Conservation (phyloP, 768 basidiomycete genomes). For the Hemileccinum impolitum region DNA sequence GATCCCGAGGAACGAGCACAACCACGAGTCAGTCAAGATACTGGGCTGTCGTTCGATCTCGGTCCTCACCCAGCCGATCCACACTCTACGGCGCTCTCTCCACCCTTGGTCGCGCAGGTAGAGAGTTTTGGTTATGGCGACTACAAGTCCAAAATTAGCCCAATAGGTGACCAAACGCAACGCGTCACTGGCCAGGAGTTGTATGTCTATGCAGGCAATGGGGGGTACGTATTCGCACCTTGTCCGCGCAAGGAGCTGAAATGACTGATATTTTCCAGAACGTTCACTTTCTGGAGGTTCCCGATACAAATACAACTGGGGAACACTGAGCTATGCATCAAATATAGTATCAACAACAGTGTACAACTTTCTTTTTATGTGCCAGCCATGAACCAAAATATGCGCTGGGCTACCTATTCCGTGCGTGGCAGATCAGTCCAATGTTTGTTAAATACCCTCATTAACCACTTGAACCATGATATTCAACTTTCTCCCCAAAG, state of each 20-base stretch:
- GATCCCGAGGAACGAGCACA: conserved; percentile 48
- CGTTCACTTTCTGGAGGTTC: conserved; percentile 95
- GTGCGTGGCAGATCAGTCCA: conserved; percentile 39
- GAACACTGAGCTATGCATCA: conserved; percentile 67
- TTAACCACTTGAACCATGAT: not conserved
- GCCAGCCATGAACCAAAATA: conserved; percentile 75
- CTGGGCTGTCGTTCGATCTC: conserved; percentile 46
- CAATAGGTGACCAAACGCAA: conserved; percentile 35
- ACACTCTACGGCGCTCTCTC: conserved; percentile 44
- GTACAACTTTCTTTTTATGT: conserved; percentile 78
- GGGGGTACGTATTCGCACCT: conserved; percentile 41
- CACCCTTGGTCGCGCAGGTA: conserved; percentile 4
- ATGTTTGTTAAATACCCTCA: not conserved
- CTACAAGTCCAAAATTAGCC: conserved; percentile 18
- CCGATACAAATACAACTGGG: conserved; percentile 76
- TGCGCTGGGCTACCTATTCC: conserved; percentile 89
- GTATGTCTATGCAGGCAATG: conserved; percentile 59
- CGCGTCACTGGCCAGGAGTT: conserved; percentile 62
- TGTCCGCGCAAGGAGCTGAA: not conserved
- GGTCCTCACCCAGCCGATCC: conserved; percentile 77
- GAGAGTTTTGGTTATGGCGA: conserved; percentile 7
- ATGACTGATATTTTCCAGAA: conserved; percentile 40
- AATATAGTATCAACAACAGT: conserved; percentile 81
- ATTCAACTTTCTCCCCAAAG: conserved; percentile 31
- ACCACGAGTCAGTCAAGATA: conserved; percentile 18